Evolutionary conservation across 208 protist species (phyloP).

Genomic region (Kentomonas sorsogonicus): DNA sequence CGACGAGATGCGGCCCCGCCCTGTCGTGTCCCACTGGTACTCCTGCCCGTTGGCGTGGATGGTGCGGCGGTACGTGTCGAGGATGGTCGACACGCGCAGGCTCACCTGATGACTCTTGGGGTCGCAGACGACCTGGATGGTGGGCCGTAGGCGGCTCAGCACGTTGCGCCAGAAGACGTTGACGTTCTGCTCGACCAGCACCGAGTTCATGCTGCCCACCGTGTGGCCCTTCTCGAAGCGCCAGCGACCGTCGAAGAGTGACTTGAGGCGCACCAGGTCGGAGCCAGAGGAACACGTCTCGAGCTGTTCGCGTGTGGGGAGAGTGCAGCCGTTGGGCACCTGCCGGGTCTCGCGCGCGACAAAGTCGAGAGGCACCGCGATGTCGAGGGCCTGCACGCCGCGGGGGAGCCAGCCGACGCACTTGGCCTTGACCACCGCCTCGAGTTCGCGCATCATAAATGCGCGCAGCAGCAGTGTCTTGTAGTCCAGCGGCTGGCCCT

Average conservation of each 20-base stretch:
- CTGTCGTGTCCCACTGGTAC: constrained; percentile 27
- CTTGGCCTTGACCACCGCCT: constrained; percentile 26
- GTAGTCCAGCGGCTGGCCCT: constrained; percentile 24
- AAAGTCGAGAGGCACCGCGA: constrained; percentile 25
- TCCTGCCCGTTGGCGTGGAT: constrained; percentile 23
- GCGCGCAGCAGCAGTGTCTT: constrained; percentile 39
- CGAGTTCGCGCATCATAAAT: constrained; percentile 52
- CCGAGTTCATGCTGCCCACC: constrained; percentile 25
- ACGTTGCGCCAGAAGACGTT: constrained; percentile 41
- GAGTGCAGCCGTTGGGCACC: constrained; percentile 12
- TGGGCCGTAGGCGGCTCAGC: constrained; percentile 23
- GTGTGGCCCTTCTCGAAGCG: constrained; percentile 26
- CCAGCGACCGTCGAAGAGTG: constrained; percentile 40
- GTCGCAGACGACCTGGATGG: constrained; percentile 23
- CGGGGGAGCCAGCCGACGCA: constrained; percentile 25
- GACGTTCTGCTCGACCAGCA: constrained; percentile 43
- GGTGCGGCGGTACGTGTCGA: constrained; percentile 14
- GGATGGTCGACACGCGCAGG: constrained; percentile 19
- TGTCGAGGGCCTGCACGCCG: constrained; percentile 29
- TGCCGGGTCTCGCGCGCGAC: background rate
- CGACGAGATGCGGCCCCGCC: constrained; percentile 24
- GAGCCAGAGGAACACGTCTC: constrained; percentile 16
- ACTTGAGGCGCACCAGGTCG: constrained; percentile 43
- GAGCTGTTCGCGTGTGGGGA: constrained; percentile 19
- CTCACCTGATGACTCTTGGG: constrained; percentile 15